These are phyloP conservation scores for Pythium sukuiense DNA, from an alignment of 352 stramenopile species.

Conservation along the genomic window DNA sequence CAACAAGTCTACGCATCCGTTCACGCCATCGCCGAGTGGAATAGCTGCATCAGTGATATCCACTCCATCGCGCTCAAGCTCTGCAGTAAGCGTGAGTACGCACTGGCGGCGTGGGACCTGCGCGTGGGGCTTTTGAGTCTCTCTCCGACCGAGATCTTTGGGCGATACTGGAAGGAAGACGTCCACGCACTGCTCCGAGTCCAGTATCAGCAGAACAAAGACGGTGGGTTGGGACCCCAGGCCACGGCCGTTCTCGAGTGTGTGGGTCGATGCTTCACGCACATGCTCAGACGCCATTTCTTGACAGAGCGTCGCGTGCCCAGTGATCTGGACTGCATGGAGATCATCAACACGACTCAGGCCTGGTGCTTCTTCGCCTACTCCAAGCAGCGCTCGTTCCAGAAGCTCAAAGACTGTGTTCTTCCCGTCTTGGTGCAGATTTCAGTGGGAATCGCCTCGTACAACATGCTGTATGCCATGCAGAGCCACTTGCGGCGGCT, in stretches of 20 bases:
- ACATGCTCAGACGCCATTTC: constrained; percentile 52
- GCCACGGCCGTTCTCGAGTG: constrained; percentile 28
- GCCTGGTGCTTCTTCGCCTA: constrained; percentile 78
- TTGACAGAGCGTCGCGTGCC: constrained; percentile 40
- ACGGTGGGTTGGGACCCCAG: constrained; percentile 27
- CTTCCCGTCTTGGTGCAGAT: constrained; percentile 54
- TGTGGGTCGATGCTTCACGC: constrained; percentile 32
- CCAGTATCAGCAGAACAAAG: constrained; percentile 73
- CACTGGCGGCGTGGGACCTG: constrained; percentile 46
- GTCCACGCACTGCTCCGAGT: constrained; percentile 48
- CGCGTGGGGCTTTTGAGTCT: constrained; percentile 50
- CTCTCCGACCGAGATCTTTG: constrained; percentile 61
- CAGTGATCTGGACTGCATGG: constrained; percentile 65
- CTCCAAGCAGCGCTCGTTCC: constrained; percentile 38
- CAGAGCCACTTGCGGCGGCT: constrained; percentile 67
- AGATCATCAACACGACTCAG: constrained; percentile 81
- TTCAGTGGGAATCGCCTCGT: constrained; percentile 54
- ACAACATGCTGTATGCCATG: constrained; percentile 70
- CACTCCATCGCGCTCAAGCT: constrained; percentile 52
- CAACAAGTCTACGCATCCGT: constrained; percentile 25
- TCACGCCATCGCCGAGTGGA: constrained; percentile 56
- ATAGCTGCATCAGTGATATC: constrained; percentile 53
- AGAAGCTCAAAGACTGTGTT: constrained; percentile 34
- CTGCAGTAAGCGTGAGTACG: constrained; percentile 46
- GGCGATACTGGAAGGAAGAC: constrained; percentile 74